These are phyloP conservation scores for Neofusicoccum cordaticola DNA, from an alignment of 2,329 filamentous ascomycete genomes.

Conservation along the genomic window DNA sequence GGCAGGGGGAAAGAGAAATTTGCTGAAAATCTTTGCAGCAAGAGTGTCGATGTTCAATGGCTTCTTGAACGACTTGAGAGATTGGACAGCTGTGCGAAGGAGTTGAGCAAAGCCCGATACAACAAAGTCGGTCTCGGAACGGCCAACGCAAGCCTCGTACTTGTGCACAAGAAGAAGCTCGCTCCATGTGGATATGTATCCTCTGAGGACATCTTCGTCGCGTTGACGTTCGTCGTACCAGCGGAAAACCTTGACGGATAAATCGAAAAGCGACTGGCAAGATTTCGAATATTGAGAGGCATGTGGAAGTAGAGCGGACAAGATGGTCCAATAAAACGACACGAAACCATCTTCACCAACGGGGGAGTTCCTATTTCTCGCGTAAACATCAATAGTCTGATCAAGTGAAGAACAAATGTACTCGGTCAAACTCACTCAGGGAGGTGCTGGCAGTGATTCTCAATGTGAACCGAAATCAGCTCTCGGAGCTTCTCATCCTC, in stretches of 20 bases:
- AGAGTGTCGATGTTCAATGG: slow-evolving; percentile 27
- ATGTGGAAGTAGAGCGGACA: slow-evolving; percentile 31
- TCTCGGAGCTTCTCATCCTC: slow-evolving; percentile 24
- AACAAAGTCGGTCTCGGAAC: slow-evolving; percentile 34
- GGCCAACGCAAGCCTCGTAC: slow-evolving; percentile 35
- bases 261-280: slow-evolving; percentile 33
- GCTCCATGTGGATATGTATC: slow-evolving; percentile 32
- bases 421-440: slow-evolving; percentile 2
- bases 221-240: slow-evolving; percentile 33
- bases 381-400: not conserved
- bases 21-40: slow-evolving; percentile 28
- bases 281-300: slow-evolving; percentile 25
- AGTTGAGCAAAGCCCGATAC: slow-evolving; percentile 41
- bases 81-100: slow-evolving; percentile 37
- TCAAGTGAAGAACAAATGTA: not conserved
- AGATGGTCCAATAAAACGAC: slow-evolving; percentile 32
- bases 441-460: slow-evolving; percentile 30
- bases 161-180: slow-evolving; percentile 31
- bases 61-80: slow-evolving; percentile 40
- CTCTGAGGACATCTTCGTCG: slow-evolving; percentile 30
- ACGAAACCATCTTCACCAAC: slow-evolving; percentile 30
- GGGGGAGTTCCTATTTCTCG: slow-evolving; percentile 4
- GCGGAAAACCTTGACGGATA: slow-evolving; percentile 36
- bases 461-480: slow-evolving; percentile 29
- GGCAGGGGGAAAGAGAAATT: slow-evolving; percentile 33